A percentile compares a stretch with the other conserved stretches of the same genome.
phyloP scores from a whole-genome alignment of 345 rosid species.

The Lepidium sativum region DNA sequence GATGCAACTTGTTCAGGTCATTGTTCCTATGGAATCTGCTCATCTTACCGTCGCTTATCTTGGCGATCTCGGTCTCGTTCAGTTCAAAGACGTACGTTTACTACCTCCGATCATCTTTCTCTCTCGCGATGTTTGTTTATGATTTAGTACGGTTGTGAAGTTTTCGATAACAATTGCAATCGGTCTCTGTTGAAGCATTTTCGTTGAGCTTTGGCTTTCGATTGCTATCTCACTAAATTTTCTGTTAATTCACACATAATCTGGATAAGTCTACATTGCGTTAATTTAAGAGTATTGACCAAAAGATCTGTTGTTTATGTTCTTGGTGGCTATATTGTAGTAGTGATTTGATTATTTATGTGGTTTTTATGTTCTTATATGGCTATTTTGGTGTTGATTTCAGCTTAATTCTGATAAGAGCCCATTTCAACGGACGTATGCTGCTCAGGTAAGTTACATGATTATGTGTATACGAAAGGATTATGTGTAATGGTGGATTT shows the following conservation, averaged over 20 bases:
- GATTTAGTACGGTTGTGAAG: neutral
- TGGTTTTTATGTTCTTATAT: neutral
- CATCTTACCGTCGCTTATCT: constrained; percentile 81
- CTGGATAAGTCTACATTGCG: too few species aligned
- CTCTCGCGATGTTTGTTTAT: neutral
- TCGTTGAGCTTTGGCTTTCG: neutral
- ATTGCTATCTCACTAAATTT: neutral
- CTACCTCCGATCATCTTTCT: constrained; percentile 17
- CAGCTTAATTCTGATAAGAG: constrained; percentile 94
- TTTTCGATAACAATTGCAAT: neutral
- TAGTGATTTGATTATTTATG: neutral
- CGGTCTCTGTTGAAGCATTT: neutral
- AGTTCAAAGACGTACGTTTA: constrained; percentile 85
- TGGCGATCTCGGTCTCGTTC: constrained; percentile 87
- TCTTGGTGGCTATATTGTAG: neutral
- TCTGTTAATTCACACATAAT: neutral
- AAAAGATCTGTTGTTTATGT: neutral
- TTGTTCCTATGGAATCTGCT: constrained; percentile 88
- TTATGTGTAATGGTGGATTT: neutral
- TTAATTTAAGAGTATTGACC: too few species aligned
- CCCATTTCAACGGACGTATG: constrained; percentile 93
- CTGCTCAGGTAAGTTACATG: constrained; percentile 56
- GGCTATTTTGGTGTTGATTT: constrained; percentile 15
- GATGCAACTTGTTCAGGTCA: constrained; percentile 90
- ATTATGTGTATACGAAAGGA: neutral